A percentile compares a stretch with the other conserved stretches of the same genome.
Evolutionary conservation across 371 early-diverging fungal genomes (phyloP).

Genomic region (Syncephalastrum monosporum): DNA sequence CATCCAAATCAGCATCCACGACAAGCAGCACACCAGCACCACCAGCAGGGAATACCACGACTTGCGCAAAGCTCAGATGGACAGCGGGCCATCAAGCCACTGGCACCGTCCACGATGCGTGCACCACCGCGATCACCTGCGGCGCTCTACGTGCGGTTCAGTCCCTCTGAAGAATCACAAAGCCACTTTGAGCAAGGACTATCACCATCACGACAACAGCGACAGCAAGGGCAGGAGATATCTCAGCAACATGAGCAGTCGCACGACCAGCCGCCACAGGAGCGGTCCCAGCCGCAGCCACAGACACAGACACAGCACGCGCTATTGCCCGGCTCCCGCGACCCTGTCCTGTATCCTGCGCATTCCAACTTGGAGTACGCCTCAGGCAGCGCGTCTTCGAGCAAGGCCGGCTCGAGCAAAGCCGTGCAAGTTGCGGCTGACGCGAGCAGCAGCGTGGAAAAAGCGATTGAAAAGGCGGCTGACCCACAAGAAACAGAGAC

Average conservation of each 20-base stretch:
- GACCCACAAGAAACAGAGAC: constrained; percentile 4
- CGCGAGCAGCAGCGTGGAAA: not conserved
- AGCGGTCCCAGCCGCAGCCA: not conserved
- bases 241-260: not conserved
- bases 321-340: not conserved
- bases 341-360: not conserved
- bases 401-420: too few species aligned
- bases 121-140: constrained; percentile 8
- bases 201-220: not conserved
- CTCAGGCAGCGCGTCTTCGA: too few species aligned
- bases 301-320: not conserved
- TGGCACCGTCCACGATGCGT: too few species aligned
- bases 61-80: too few species aligned
- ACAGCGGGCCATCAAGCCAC: too few species aligned
- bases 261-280: constrained; percentile 1
- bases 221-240: not conserved
- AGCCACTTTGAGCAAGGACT: constrained; percentile 1
- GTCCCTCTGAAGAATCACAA: constrained; percentile 8
- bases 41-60: not conserved
- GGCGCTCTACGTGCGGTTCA: constrained; percentile 16
- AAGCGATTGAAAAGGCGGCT: constrained; percentile 4
- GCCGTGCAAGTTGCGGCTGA: constrained; percentile 18
- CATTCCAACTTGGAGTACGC: not conserved
- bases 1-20: constrained; percentile 1
- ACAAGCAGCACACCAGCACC: not conserved